A percentile compares a stretch with the other conserved stretches of the same genome.
Evolutionary conservation across 2,329 filamentous ascomycete species (phyloP).

Genomic region (Cercospora sojina): DNA sequence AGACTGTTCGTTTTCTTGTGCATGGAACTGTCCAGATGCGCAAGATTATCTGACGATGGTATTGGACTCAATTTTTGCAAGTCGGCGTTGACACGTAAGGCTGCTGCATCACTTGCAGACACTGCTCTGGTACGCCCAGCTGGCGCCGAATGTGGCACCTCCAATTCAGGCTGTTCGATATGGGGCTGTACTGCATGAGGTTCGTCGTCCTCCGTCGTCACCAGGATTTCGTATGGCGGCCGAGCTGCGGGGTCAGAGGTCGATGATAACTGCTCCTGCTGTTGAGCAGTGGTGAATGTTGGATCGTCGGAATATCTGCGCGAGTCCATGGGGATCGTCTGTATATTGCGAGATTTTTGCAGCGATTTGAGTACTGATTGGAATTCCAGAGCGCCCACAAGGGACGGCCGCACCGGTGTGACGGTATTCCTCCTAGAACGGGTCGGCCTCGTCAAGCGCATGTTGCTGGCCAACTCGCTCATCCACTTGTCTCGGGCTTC

Average conservation of each 20-base stretch:
- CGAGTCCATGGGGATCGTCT: slow-evolving; percentile 65
- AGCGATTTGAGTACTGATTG: slow-evolving; percentile 85
- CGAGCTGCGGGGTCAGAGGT: slow-evolving; percentile 46
- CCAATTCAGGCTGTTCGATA: slow-evolving; percentile 10
- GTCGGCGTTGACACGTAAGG: slow-evolving; percentile 46
- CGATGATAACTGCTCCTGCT: slow-evolving; percentile 50
- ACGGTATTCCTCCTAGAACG: slow-evolving; percentile 69
- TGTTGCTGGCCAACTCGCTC: slow-evolving; percentile 86
- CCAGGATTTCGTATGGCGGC: slow-evolving; percentile 23
- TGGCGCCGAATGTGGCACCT: slow-evolving; percentile 27
- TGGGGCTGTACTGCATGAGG: slow-evolving; percentile 8
- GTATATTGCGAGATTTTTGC: slow-evolving; percentile 75
- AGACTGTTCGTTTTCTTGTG: slow-evolving; percentile 16
- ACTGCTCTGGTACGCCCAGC: slow-evolving; percentile 51
- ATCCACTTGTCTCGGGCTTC: slow-evolving; percentile 63
- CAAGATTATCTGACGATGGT: slow-evolving; percentile 19
- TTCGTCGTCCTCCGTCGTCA: slow-evolving; percentile 17
- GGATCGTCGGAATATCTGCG: slow-evolving; percentile 69
- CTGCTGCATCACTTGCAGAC: slow-evolving; percentile 58
- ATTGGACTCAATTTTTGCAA: slow-evolving; percentile 21
- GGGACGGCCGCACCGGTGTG: slow-evolving; percentile 84
- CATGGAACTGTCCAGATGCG: slow-evolving; percentile 3
- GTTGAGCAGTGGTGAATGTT: slow-evolving; percentile 46
- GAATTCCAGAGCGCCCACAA: slow-evolving; percentile 92
- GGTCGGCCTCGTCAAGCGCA: slow-evolving; percentile 75